Evolutionary conservation across 2,329 filamentous ascomycete genomes (phyloP), one percentile per base, ranked within the genome.

Genomic region (Pyricularia sp.): DNA sequence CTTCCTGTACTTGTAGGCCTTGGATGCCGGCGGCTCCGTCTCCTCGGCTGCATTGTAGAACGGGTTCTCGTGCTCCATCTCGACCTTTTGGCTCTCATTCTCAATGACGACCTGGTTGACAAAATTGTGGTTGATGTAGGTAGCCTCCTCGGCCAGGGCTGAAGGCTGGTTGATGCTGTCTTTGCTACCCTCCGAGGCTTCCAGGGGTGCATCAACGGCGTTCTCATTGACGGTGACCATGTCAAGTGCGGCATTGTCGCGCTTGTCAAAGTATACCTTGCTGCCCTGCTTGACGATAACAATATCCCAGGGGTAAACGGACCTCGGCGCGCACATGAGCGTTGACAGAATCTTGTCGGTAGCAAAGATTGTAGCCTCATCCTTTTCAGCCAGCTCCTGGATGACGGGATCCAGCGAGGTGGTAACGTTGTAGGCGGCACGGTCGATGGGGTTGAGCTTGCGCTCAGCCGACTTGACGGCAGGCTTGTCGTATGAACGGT

Each of bases 61-160:
- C 73, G 94, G 94, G 80, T 97, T 97, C 75, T 90, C 87, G 79
- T 96, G 83, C 66, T 86, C 74, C 87, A 97, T 94, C 71, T 90
- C 85, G 69, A 92, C 82, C 82, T 94, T 96, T 75, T 86, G 81
- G 68, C 80, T 83, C 68, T 91, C 85, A 70, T 83, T 89, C 81
- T 99, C 94, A 71, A 86, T 78, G 70, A 99, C 93, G 63, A 96
- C 91, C 82, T 99, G 94, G 78, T 96, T 91, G 71, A 91, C 90
- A 77, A 99, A 99, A 82, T 97, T 96, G 84, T 97, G 94, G 86
- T 99, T 99, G 85, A 99, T 99, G 82, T 97, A 96, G 64, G 94
- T 99, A 65, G 94, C 94, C 80, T 99, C 94, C 77, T 97, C 89
- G 73, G 96, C 93, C 66, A 99, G 87, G 64, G 93, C 91, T 65